Evolutionary conservation across 2,329 filamentous ascomycete genomes (phyloP).

Genomic region (Aspergillus pseudoviridinutans): DNA sequence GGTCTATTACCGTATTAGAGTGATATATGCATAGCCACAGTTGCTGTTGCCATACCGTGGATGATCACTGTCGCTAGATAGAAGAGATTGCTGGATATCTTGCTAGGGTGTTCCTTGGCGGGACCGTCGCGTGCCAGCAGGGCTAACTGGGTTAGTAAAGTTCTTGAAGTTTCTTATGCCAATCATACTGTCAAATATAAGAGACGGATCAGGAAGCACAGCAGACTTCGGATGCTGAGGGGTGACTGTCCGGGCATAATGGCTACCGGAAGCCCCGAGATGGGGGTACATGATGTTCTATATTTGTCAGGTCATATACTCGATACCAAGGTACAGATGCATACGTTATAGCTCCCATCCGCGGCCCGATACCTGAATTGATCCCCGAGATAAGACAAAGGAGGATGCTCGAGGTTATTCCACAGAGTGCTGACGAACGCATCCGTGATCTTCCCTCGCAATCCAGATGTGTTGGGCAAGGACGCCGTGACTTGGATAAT

Average conservation of each 20-base stretch:
- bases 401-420: slow-evolving; percentile 3
- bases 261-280: slow-evolving; percentile 3
- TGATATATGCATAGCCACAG: too few relatives aligned
- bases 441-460: slow-evolving; percentile 1
- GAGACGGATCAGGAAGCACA: slow-evolving; percentile 3
- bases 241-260: slow-evolving; percentile 1
- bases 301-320: neutral
- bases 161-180: neutral
- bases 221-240: neutral
- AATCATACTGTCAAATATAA: slow-evolving; percentile 5
- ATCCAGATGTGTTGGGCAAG: slow-evolving; percentile 5
- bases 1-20: neutral
- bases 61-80: slow-evolving; percentile 52
- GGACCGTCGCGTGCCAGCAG: slow-evolving; percentile 5
- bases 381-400: neutral
- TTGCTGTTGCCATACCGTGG: slow-evolving; percentile 42
- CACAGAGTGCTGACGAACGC: slow-evolving; percentile 5
- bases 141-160: neutral
- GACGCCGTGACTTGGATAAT: slow-evolving; percentile 6
- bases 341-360: slow-evolving; percentile 4
- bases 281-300: slow-evolving; percentile 5
- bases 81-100: slow-evolving; percentile 46
- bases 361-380: slow-evolving; percentile 4
- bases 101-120: slow-evolving; percentile 37
- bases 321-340: neutral